Evolutionary conservation across 129 eudicot species (phyloP), one percentile per base, ranked within the genome.

Genomic region (Dittrichia graveolens): DNA sequence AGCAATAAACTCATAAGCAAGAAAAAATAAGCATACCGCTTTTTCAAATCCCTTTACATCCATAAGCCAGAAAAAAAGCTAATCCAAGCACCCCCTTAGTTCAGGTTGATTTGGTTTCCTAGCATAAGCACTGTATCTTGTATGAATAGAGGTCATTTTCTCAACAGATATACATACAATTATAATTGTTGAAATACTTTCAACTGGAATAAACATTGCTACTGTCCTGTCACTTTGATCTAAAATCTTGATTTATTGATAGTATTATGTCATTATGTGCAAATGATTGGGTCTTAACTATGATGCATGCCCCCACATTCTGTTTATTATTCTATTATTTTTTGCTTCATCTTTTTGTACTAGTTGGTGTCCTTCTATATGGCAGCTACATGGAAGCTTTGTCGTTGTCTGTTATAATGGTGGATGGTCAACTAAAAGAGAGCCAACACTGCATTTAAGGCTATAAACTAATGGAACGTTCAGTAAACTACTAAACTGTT

Each of bases 241-340:
- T 24, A 24, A 24, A 24, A 24, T 24, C 31, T 24, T 24, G 31
- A 24, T 24, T 24, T 24, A 24, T 24, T 24, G 31, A 24, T 24
- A 24, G 31, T 24, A 24, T 24, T 24, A 24, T 24, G 31, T 24
- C 2, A 24, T 24, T 24, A 24, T 24, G 31, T 24, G 31, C 31
- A 24, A 24, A 24, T 24, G 31, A 24, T 24, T 24, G 31, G 31
- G 31, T 39, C 46, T 65, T 65, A 65, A 10, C 6, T 45, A 65
- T 65, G 71, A 65, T 15, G 10, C 55, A 65, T 19, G 55, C 5
- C 71, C 71, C 56, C 42, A 65, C 35, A 7, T 46, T 67, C 6
- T 34, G 15, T 46, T 47, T 3, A 61, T 4, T 38, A 61, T 6
- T n/a, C 13, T 67, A 14, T 49, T 49, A 48, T 45, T 6, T 67